Evolutionary conservation across 1,284 basidiomycete species (phyloP).

Genomic region (Tilletiopsis washingtonensis): DNA sequence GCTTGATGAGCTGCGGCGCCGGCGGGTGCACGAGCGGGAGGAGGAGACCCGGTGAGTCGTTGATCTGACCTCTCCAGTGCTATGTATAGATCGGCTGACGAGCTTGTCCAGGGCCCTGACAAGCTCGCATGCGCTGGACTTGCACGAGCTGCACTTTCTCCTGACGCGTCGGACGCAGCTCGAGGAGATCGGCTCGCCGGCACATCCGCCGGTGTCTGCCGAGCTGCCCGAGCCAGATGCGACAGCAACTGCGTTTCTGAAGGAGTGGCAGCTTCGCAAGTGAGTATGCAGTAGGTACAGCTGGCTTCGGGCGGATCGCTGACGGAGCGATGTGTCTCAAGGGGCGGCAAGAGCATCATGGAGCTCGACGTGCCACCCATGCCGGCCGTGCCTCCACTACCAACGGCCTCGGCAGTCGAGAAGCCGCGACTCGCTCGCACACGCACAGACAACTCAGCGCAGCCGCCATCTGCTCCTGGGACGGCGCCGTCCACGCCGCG

Average conservation of each 20-base stretch:
- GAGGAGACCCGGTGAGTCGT: background rate
- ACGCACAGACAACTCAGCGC: no score
- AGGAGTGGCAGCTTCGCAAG: background rate
- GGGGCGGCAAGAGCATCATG: background rate
- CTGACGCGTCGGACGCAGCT: background rate
- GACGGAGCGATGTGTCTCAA: background rate
- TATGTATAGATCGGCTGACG: no score
- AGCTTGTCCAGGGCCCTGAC: background rate
- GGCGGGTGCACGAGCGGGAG: background rate
- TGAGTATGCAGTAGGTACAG: background rate
- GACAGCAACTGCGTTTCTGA: background rate
- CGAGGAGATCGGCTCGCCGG: slow-evolving; percentile 1
- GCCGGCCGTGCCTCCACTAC: background rate
- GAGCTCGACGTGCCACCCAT: slow-evolving; percentile 1
- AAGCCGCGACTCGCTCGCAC: no score
- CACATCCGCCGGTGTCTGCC: slow-evolving; percentile 2
- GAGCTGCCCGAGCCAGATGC: background rate
- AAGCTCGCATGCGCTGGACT: slow-evolving; percentile 1
- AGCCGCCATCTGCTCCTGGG: no score
- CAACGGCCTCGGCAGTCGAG: no score
- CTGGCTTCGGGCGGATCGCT: background rate
- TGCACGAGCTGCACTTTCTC: slow-evolving; percentile 4
- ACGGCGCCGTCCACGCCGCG: no score
- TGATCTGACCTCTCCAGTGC: background rate
- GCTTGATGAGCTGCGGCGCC: slow-evolving; percentile 1